A percentile compares a stretch with the other conserved stretches of the same genome.
These are phyloP conservation scores for Penicillium waksmanii DNA, from an alignment of 495 filamentous ascomycete genomes.

Conservation along the genomic window DNA sequence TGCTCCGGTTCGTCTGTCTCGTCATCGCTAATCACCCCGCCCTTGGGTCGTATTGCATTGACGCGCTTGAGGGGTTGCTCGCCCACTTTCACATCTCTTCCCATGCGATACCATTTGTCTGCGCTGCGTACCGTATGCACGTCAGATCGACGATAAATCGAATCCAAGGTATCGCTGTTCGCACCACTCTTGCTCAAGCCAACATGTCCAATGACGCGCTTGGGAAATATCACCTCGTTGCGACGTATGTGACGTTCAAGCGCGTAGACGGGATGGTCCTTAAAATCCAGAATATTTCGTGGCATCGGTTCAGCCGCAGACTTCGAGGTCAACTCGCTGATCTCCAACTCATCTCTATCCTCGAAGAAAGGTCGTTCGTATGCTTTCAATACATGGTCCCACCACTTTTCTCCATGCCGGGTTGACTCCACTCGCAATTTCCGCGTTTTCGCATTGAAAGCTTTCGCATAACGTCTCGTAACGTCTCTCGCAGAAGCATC, in stretches of 20 bases:
- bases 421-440: constrained; percentile 73
- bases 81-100: constrained; percentile 71
- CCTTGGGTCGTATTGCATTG: constrained; percentile 45
- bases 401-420: constrained; percentile 72
- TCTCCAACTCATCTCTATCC: constrained; percentile 81
- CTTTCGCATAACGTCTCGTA: constrained; percentile 76
- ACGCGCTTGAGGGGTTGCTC: constrained; percentile 79
- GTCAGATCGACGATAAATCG: constrained; percentile 78
- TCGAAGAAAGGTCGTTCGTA: constrained; percentile 59
- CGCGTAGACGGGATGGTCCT: constrained; percentile 87
- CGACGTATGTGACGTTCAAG: constrained; percentile 85
- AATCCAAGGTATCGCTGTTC: constrained; percentile 58
- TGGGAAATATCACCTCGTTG: constrained; percentile 78
- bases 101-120: constrained; percentile 87
- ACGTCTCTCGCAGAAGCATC: constrained; percentile 79
- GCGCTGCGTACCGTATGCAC: constrained; percentile 74
- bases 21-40: constrained; percentile 42
- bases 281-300: constrained; percentile 86
- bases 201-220: constrained; percentile 74
- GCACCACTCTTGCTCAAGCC: constrained; percentile 65
- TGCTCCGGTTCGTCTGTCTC: constrained; percentile 43
- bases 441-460: constrained; percentile 86
- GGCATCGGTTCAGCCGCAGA: constrained; percentile 86
- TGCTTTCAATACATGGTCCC: constrained; percentile 59
- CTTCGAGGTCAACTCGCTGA: constrained; percentile 69